Evolutionary conservation across 2,329 filamentous ascomycete species (phyloP).

Genomic region (Xenoacremonium recifei): DNA sequence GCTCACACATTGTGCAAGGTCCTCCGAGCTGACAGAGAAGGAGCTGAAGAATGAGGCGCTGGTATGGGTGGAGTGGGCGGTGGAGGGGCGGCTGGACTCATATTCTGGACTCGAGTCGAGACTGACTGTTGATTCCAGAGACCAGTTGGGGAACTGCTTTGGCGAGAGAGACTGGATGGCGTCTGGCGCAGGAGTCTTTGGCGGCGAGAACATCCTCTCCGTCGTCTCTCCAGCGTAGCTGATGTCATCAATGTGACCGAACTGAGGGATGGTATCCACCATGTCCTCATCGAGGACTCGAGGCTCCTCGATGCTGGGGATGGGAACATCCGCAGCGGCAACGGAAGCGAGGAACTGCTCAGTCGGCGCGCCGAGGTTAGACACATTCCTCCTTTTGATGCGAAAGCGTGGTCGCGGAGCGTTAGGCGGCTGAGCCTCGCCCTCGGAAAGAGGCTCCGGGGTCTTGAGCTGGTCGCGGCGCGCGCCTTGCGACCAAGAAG

Average conservation of each 20-base stretch:
- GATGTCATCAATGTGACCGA: constrained; percentile 33
- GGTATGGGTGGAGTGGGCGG: constrained; percentile 58
- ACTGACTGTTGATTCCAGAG: constrained; percentile 55
- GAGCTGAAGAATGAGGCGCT: constrained; percentile 57
- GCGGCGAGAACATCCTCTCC: constrained; percentile 49
- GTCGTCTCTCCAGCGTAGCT: constrained; percentile 30
- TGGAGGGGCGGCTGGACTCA: constrained; percentile 59
- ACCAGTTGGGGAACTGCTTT: constrained; percentile 57
- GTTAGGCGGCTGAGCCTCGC: constrained; percentile 41
- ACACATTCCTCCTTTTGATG: constrained; percentile 54
- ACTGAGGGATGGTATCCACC: constrained; percentile 35
- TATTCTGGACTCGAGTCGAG: constrained; percentile 59
- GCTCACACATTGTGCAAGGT: constrained; percentile 50
- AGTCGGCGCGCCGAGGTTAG: constrained; percentile 56
- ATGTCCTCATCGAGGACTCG: constrained; percentile 45
- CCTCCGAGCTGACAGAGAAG: constrained; percentile 55
- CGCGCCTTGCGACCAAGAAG: constrained; percentile 44
- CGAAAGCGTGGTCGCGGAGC: constrained; percentile 53
- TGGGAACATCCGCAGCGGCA: constrained; percentile 61
- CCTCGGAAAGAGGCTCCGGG: constrained; percentile 47
- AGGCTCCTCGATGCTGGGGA: constrained; percentile 63
- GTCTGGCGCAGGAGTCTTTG: constrained; percentile 58
- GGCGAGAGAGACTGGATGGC: constrained; percentile 42
- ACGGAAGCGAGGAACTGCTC: constrained; percentile 67
- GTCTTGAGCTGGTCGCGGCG: constrained; percentile 43